phyloP scores from a whole-genome alignment of 2,329 filamentous ascomycete genomes.

The Xylaria digitata region DNA sequence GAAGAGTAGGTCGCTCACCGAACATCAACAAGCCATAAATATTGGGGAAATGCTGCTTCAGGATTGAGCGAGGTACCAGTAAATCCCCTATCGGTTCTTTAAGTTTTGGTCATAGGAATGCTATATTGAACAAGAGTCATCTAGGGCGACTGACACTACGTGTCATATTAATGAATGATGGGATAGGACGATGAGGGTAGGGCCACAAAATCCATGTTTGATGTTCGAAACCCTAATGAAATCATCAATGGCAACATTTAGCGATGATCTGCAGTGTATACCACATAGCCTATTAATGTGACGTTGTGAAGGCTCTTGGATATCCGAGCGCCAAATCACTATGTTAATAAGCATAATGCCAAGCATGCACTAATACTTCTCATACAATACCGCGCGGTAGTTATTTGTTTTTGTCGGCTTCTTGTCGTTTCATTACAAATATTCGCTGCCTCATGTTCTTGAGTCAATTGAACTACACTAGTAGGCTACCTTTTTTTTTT shows the following conservation, averaged over 20 bases:
- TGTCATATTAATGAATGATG: background rate
- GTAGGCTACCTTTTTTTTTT: background rate
- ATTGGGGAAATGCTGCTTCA: background rate
- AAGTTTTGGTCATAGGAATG: too few relatives aligned
- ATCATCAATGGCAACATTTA: constrained; percentile 8
- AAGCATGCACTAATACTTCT: background rate
- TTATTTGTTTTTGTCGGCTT: background rate
- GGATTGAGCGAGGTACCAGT: background rate
- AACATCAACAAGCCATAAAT: background rate
- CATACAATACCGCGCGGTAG: background rate
- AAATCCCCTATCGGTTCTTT: background rate
- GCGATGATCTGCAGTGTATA: background rate
- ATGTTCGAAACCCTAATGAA: background rate
- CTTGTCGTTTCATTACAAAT: background rate
- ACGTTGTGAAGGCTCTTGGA: background rate
- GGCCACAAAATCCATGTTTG: background rate
- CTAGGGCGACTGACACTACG: background rate
- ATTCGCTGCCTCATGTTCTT: background rate
- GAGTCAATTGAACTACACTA: too few relatives aligned
- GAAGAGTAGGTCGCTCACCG: background rate
- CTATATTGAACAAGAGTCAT: background rate
- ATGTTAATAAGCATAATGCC: constrained; percentile 6
- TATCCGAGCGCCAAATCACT: background rate
- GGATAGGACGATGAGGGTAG: background rate
- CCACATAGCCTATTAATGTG: background rate